Base-by-base conservation (phyloP, 1,284 basidiomycete genomes). In the Gomphus bonarii region DNA sequence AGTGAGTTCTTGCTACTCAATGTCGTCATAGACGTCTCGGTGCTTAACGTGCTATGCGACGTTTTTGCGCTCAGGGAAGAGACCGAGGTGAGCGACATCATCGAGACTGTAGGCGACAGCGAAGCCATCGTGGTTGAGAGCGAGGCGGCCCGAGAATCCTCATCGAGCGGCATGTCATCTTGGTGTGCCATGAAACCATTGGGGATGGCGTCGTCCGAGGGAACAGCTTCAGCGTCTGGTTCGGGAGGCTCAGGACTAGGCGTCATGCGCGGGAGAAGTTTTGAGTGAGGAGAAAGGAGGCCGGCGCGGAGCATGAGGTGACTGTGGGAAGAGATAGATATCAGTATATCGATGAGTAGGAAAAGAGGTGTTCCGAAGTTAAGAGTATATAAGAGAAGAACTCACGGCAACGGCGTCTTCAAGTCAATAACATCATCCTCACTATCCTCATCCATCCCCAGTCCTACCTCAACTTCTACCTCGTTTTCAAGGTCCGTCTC, bases 331-430 rank as follows among this genome's bases (percentile, higher is more conserved):
- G 31, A 30, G 20, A 1, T 18, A 53, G 25, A 11, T 52, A n/a
- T 18, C 9, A 28, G n/a, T 6, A 20, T 16, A 28, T 40, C 30
- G 10, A 18, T 10, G 35, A 3, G 49, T 10, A 16, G 12, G 1
- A 14, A 14, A 11, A 38, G 11, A 38, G 12, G 16, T 14, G 16
- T 14, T 1, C 4, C 1, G 16, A 8, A 18, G 2, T 6, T 0
- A 40, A 40, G n/a, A n/a, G n/a, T n/a, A 40, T 8, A 4, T 4
- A 16, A 18, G 16, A 16, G n/a, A n/a, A 40, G 6, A 18, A 82
- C 85, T 69, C 65, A 88, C 84, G 88, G 84, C 11, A 90, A 66
- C 0, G 87, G 85, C 0, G 87, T 90, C 62, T 86, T 84, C 46
- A 90, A 63, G 69, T 90, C 87, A 50, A 90, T 67, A 66, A 82